Percentiles rank a stretch among this genome's conserved stretches.
These are phyloP conservation scores for Hevea brasiliensis DNA, from an alignment of 345 rosid genomes.

Conservation along the genomic window DNA sequence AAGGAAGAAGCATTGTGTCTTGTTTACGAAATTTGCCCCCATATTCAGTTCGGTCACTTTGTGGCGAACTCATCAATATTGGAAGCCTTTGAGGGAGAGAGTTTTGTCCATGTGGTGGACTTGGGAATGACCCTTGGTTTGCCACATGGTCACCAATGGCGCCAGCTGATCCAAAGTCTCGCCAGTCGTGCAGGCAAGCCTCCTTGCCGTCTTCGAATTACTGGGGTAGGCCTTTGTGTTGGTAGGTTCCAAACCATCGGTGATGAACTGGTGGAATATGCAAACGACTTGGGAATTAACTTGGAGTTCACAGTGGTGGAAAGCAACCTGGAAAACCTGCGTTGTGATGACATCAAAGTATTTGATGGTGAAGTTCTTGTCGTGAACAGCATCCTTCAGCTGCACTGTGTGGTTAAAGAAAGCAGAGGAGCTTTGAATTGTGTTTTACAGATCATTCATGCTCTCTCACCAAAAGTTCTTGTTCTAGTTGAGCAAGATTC, in stretches of 20 bases:
- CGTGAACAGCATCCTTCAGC: constrained; percentile 62
- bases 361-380: constrained; percentile 46
- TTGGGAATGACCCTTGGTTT: constrained; percentile 66
- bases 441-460: constrained; percentile 47
- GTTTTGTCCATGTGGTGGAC: constrained; percentile 65
- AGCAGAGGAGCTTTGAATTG: constrained; percentile 62
- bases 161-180: constrained; percentile 52
- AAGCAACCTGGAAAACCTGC: constrained; percentile 50
- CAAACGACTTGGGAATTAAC: constrained; percentile 37
- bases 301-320: constrained; percentile 47
- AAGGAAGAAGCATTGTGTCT: constrained; percentile 57
- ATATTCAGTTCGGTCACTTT: constrained; percentile 58
- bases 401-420: constrained; percentile 65
- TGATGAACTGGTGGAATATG: constrained; percentile 39
- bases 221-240: constrained; percentile 44
- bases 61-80: constrained; percentile 53
- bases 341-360: constrained; percentile 37
- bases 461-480: constrained; percentile 50
- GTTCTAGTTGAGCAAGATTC: constrained; percentile 66
- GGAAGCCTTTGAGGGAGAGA: constrained; percentile 87
- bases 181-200: constrained; percentile 41
- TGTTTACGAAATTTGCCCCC: constrained; percentile 62
- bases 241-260: constrained; percentile 42
- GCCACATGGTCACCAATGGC: constrained; percentile 58
- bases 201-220: constrained; percentile 45